Base-by-base conservation (phyloP, 1,284 basidiomycete genomes). In the Hortiboletus rubellus region DNA sequence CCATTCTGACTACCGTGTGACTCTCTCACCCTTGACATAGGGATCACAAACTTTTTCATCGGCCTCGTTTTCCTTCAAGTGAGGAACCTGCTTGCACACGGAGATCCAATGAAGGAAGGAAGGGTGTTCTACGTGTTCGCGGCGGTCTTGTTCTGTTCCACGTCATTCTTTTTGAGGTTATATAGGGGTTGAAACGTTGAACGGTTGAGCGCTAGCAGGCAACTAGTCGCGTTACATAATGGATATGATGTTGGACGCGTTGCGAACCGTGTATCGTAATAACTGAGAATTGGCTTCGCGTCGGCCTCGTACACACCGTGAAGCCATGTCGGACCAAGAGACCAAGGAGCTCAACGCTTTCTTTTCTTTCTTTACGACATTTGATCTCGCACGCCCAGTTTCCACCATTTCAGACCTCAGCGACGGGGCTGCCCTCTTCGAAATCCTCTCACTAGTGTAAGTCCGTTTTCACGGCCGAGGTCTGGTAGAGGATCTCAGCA, bases 61-160 rank as follows among this genome's bases (percentile, higher is more conserved):
- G 92, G 91, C 5, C 76, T 94, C 3, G 73, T 85, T 33, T 97
- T 97, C 75, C 78, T 96, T 15, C 92, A 92, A 1, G 72, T 96
- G 43, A 85, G 92, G 51, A 87, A 92, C 70, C 67, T 82, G 22
- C 79, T 96, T 38, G 79, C 89, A 11, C 78, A 79, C 3, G 86
- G 82, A 3, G 84, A 89, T 54, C 76, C 79, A 15, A 67, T 73
- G 66, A 86, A 87, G 63, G 87, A 92, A 68, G 92, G 92, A 18
- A 79, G 88, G 51, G 85, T 94, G 3, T 95, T 95, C 70, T 94
- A 90, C 66, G 76, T 93, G 8, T 95, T 94, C 66, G 86, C 82
- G 4, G 74, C 63, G 5, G 63, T 81, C 11, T 69, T 89, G 36
- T 62, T 71, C n/a, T 53, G 71, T 47, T 77, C 76, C 3, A 69